Evolutionary conservation across 192 early-diverging fungal species (phyloP).

Genomic region (Gonapodya sp.): DNA sequence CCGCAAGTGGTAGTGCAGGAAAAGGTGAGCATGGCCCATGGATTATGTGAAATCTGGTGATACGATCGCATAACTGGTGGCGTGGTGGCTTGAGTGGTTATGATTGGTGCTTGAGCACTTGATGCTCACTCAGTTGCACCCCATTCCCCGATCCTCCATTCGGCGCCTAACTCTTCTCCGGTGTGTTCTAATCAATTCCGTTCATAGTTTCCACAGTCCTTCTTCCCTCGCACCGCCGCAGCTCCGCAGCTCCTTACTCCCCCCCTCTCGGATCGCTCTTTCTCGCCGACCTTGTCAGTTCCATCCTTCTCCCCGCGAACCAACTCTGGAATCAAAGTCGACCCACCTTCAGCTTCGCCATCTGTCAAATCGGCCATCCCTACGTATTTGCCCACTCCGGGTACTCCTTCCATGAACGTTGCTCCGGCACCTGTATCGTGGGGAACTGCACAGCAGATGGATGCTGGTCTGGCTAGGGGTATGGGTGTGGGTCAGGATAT

Average conservation of each 20-base stretch:
- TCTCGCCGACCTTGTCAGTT: background rate
- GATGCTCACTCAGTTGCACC: no score
- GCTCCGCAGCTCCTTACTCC: background rate
- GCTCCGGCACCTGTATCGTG: no score
- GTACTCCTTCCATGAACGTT: background rate
- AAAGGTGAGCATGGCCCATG: background rate
- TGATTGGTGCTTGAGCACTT: no score
- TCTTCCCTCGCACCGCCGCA: background rate
- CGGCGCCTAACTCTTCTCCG: background rate
- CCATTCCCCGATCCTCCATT: background rate
- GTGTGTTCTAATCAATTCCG: background rate
- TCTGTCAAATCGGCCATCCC: no score
- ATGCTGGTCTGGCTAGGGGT: background rate
- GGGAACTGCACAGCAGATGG: no score
- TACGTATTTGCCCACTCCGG: background rate
- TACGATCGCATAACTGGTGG: no score
- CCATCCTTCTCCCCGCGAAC: no score
- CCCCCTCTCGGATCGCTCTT: background rate
- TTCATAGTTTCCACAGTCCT: background rate
- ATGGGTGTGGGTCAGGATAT: background rate
- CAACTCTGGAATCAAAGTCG: no score
- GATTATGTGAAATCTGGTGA: no score
- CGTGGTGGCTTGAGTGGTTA: no score
- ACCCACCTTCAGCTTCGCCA: background rate
- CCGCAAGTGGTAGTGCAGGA: background rate